These are phyloP conservation scores for Carpinus fangiana DNA, from an alignment of 306 rosid species.

Conservation along the genomic window DNA sequence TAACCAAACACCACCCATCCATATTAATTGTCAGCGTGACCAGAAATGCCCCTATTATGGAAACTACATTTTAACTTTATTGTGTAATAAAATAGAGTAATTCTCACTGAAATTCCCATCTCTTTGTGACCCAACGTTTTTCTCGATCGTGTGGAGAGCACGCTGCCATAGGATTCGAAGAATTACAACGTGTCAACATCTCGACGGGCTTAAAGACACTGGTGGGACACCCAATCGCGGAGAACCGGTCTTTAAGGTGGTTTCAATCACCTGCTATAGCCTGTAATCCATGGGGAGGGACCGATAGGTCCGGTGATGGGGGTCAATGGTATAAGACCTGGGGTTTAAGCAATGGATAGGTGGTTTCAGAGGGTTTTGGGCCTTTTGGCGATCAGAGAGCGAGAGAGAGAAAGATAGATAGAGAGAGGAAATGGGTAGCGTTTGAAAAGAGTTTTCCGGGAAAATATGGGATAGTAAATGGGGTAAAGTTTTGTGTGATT, in stretches of 20 bases:
- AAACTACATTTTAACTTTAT: not conserved
- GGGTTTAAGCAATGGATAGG: constrained; percentile 70
- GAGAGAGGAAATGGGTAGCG: constrained; percentile 31
- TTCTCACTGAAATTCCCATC: not conserved
- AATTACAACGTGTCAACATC: constrained; percentile 45
- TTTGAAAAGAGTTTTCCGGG: constrained; percentile 32
- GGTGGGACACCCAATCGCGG: constrained; percentile 49
- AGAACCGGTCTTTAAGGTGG: constrained; percentile 74
- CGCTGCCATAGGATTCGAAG: constrained; percentile 45
- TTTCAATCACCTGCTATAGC: constrained; percentile 50
- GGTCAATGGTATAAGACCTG: constrained; percentile 69
- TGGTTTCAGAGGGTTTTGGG: constrained; percentile 83
- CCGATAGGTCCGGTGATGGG: constrained; percentile 58
- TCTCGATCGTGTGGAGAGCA: constrained; percentile 65
- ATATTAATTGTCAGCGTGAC: not conserved
- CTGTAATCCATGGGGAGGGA: constrained; percentile 36
- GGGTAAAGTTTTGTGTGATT: constrained; percentile 22
- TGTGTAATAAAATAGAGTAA: not conserved
- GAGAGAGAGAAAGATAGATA: constrained; percentile 20
- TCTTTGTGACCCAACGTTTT: constrained; percentile 64
- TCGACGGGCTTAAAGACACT: not conserved
- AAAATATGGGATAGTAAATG: constrained; percentile 38
- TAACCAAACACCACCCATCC: constrained; percentile 30
- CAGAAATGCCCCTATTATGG: not conserved
- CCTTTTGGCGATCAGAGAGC: constrained; percentile 53